Percentiles rank a stretch among this genome's conserved stretches.
These are phyloP conservation scores for Botrytis aclada DNA, from an alignment of 2,329 filamentous ascomycete genomes.

Conservation along the genomic window DNA sequence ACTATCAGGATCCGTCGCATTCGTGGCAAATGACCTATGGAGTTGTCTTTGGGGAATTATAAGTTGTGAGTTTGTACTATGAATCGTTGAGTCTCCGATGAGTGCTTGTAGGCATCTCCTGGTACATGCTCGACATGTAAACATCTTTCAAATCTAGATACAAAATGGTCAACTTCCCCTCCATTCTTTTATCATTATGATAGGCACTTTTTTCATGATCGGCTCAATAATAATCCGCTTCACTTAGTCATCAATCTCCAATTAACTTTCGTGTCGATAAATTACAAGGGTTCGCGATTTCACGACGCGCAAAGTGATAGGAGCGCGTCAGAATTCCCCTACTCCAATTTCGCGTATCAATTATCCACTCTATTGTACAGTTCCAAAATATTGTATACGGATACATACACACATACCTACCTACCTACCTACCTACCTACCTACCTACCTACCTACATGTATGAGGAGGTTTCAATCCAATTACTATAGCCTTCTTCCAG, in stretches of 20 bases:
- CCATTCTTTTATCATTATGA: neutral
- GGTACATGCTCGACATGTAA: slow-evolving; percentile 34
- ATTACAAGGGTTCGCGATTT: slow-evolving; percentile 26
- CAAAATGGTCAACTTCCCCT: neutral
- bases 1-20: slow-evolving; percentile 6
- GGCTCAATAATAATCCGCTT: neutral
- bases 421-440: neutral
- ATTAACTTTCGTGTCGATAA: slow-evolving; percentile 5
- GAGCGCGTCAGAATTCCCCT: slow-evolving; percentile 10
- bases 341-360: slow-evolving; percentile 12
- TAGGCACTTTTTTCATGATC: slow-evolving; percentile 2
- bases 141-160: slow-evolving; percentile 26
- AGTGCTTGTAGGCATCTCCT: slow-evolving; percentile 33
- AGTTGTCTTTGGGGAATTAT: slow-evolving; percentile 4
- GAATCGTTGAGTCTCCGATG: slow-evolving; percentile 28
- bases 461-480: neutral
- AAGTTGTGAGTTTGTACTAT: slow-evolving; percentile 18
- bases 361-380: neutral
- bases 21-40: slow-evolving; percentile 4
- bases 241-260: neutral
- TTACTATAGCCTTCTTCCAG: neutral
- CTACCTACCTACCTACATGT: neutral
- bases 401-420: neutral
- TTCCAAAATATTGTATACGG: neutral
- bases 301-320: neutral